These are phyloP conservation scores for Phytopythium helicoides DNA, from an alignment of 352 stramenopile genomes.

Conservation along the genomic window DNA sequence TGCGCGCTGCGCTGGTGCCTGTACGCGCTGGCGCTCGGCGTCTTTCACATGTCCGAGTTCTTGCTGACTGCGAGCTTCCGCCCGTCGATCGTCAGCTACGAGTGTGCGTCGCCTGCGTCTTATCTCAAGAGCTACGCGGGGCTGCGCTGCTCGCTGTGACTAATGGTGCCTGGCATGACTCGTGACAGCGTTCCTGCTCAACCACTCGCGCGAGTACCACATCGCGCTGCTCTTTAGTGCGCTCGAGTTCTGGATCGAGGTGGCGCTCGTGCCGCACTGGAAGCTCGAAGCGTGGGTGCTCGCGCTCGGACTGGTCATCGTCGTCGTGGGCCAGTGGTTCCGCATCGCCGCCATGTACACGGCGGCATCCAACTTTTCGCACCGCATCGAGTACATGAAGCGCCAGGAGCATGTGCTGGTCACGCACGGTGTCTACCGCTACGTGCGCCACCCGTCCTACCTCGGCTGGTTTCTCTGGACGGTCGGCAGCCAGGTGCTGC, in stretches of 20 bases:
- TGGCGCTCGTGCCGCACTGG: slow-evolving; percentile 65
- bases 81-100: slow-evolving; percentile 73
- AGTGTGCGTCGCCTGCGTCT: slow-evolving; percentile 48
- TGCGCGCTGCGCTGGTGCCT: slow-evolving; percentile 68
- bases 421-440: slow-evolving; percentile 91
- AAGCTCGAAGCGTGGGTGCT: slow-evolving; percentile 72
- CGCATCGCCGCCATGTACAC: slow-evolving; percentile 92
- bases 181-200: slow-evolving; percentile 89
- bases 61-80: slow-evolving; percentile 79
- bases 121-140: slow-evolving; percentile 2
- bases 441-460: slow-evolving; percentile 95
- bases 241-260: slow-evolving; percentile 92
- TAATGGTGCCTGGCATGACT: neutral
- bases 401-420: slow-evolving; percentile 93
- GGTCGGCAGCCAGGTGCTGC: slow-evolving; percentile 93
- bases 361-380: slow-evolving; percentile 94
- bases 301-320: slow-evolving; percentile 53
- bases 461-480: slow-evolving; percentile 97
- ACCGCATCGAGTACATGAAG: slow-evolving; percentile 94
- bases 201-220: slow-evolving; percentile 91
- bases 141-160: too few species aligned
- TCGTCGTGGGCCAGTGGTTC: slow-evolving; percentile 86
- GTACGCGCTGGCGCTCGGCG: slow-evolving; percentile 72
- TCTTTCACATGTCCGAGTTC: slow-evolving; percentile 88
- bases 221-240: slow-evolving; percentile 76